These are phyloP conservation scores for Chaetomium olivaceum DNA, from an alignment of 2,329 filamentous ascomycete species.

Conservation along the genomic window DNA sequence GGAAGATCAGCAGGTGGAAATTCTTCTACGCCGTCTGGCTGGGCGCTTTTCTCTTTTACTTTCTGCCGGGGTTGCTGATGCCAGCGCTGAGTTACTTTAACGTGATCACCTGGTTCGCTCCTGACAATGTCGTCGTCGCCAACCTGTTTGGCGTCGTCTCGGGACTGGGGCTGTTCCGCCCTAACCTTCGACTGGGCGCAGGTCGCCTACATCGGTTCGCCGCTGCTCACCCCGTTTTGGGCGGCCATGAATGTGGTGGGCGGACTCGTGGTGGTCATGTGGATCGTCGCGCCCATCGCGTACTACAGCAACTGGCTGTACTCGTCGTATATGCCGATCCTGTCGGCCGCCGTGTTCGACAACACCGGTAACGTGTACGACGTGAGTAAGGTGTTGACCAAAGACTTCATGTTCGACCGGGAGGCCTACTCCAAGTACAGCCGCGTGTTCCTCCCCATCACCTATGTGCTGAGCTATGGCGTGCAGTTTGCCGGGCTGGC, in stretches of 20 bases:
- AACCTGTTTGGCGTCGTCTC: constrained; percentile 87
- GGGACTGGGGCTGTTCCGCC: constrained; percentile 78
- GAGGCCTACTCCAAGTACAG: constrained; percentile 79
- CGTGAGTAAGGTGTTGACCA: constrained; percentile 75
- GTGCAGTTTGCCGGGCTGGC: constrained; percentile 83
- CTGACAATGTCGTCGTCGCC: constrained; percentile 80
- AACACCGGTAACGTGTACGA: constrained; percentile 79
- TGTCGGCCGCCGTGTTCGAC: constrained; percentile 83
- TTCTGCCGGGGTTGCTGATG: constrained; percentile 78
- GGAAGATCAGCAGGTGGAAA: constrained; percentile 78
- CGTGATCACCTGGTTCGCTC: constrained; percentile 84
- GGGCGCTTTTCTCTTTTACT: constrained; percentile 77
- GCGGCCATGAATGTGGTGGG: constrained; percentile 81
- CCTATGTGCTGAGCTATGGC: constrained; percentile 83
- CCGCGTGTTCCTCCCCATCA: constrained; percentile 80
- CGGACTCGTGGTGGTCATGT: constrained; percentile 79
- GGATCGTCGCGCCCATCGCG: constrained; percentile 75
- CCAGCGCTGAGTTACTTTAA: constrained; percentile 87
- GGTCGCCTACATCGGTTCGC: constrained; percentile 84
- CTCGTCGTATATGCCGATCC: constrained; percentile 82
- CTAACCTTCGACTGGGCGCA: constrained; percentile 92
- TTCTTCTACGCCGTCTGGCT: constrained; percentile 79
- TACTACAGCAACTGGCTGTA: constrained; percentile 81
- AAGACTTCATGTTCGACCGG: constrained; percentile 75
- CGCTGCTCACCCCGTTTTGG: constrained; percentile 82